Evolutionary conservation across 345 rosid genomes (phyloP), one percentile per base, ranked within the genome.

Genomic region (Leavenworthia alabamica): DNA sequence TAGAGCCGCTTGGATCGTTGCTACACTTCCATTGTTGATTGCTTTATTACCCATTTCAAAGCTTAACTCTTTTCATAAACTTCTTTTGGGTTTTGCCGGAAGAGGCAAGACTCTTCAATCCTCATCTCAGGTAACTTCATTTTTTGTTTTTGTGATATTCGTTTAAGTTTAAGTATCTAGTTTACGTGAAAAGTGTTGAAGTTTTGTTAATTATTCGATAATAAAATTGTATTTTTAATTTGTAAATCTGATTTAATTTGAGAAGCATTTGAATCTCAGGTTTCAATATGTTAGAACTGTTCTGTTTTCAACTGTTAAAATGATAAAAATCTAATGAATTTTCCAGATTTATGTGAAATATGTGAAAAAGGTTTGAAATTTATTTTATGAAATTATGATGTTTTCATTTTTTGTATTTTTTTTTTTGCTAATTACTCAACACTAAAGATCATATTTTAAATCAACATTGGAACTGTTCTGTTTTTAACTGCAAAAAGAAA

Each of bases 81-180:
- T 67, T 36, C 1, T 84, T 33, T 5, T 71, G 78, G 80, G 80
- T 17, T 72, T 81, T 62, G 73, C 78, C 6, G 49, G 61, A 45
- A 79, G 92, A 77, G 86, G 92, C 61, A 82, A 83, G 75, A 78
- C 60, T 58, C 61, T 79, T 83, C 82, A 71, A 40, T 9, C 77
- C 0, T n/a, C n/a, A n/a, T 66, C 77, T 27, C 44, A 31, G 64
- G 87, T n/a, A n/a, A n/a, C n/a, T 7, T 1, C 1, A 4, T 10
- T 47, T 47, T 10, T n/a, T 26, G 19, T 48, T n/a, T n/a, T n/a
- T n/a, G n/a, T n/a, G n/a, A n/a, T n/a, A n/a, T n/a, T n/a, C n/a
- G n/a, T n/a, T n/a, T n/a, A n/a, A n/a, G n/a, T n/a, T n/a, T n/a
- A n/a, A n/a, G n/a, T n/a, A n/a, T n/a, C n/a, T n/a, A n/a, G n/a